Conservation (phyloP, 306 rosid species). For the Prinsepia uniflora region DNA sequence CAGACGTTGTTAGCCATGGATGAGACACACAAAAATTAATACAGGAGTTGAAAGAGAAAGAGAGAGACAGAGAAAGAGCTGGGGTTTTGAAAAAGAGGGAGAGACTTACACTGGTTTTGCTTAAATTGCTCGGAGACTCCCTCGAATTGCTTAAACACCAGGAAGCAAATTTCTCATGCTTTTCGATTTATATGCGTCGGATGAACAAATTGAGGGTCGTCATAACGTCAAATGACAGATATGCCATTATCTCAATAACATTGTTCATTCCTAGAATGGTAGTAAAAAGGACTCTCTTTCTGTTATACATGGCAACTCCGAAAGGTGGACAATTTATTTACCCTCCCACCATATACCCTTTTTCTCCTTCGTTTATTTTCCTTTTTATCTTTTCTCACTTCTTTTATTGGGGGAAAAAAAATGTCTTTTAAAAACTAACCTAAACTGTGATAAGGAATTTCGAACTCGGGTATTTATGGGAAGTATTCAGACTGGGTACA, state of each 20-base stretch:
- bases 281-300: neutral
- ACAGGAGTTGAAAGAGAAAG: slow-evolving; percentile 9
- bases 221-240: slow-evolving; percentile 4
- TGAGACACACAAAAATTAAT: slow-evolving; percentile 2
- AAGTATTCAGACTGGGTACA: too few species aligned
- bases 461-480: too few species aligned
- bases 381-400: too few species aligned
- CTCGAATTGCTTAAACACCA: slow-evolving; percentile 9
- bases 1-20: slow-evolving; percentile 22
- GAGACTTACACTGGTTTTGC: neutral
- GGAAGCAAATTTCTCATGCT: slow-evolving; percentile 15
- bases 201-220: slow-evolving; percentile 8
- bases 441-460: too few species aligned
- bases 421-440: too few species aligned
- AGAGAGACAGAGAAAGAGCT: neutral
- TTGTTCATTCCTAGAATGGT: neutral
- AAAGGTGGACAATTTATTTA: neutral
- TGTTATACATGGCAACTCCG: neutral
- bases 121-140: slow-evolving; percentile 6
- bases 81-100: neutral
- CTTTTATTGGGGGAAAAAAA: neutral
- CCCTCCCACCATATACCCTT: neutral
- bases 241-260: neutral
- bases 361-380: neutral
- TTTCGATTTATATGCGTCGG: slow-evolving; percentile 11